Percentiles rank a stretch among this genome's conserved stretches.
Evolutionary conservation across 2,329 filamentous ascomycete genomes (phyloP).

Genomic region (Dendryphion nanum): DNA sequence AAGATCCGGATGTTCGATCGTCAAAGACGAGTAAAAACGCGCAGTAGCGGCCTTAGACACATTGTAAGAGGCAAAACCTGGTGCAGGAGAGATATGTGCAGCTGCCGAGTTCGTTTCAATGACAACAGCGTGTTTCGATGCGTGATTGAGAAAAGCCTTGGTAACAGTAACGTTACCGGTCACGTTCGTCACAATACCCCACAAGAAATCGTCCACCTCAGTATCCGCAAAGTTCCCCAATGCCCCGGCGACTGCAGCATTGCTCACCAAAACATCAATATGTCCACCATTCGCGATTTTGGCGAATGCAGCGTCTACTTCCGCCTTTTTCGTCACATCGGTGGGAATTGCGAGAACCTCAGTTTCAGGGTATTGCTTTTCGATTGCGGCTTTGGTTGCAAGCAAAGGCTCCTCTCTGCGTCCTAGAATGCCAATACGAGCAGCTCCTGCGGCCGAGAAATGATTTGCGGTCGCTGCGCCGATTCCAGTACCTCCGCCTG

Average conservation of each 20-base stretch:
- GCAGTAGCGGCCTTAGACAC: slow-evolving; percentile 35
- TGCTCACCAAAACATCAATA: slow-evolving; percentile 22
- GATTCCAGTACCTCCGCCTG: slow-evolving; percentile 47
- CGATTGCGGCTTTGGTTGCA: slow-evolving; percentile 35
- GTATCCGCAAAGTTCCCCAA: slow-evolving; percentile 6
- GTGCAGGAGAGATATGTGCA: slow-evolving; percentile 11
- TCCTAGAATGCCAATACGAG: slow-evolving; percentile 46
- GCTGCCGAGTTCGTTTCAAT: slow-evolving; percentile 19
- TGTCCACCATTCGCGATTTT: slow-evolving; percentile 6
- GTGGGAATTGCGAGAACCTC: slow-evolving; percentile 11
- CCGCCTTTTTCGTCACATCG: slow-evolving; percentile 15
- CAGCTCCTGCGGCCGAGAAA: slow-evolving; percentile 48
- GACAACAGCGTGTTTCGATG: slow-evolving; percentile 14
- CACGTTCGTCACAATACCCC: slow-evolving; percentile 14
- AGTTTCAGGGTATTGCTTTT: slow-evolving; percentile 11
- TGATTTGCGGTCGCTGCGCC: slow-evolving; percentile 42
- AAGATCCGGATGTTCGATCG: slow-evolving; percentile 37
- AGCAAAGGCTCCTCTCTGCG: slow-evolving; percentile 35
- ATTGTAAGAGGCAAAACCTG: slow-evolving; percentile 25
- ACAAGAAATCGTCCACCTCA: slow-evolving; percentile 9
- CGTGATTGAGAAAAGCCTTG: slow-evolving; percentile 20
- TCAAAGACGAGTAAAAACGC: slow-evolving; percentile 39
- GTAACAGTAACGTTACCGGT: slow-evolving; percentile 15
- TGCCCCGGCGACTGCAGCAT: slow-evolving; percentile 15
- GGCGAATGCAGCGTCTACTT: slow-evolving; percentile 19